phyloP scores from a whole-genome alignment of 2,329 filamentous ascomycete genomes.

The Hysterium pulicare region DNA sequence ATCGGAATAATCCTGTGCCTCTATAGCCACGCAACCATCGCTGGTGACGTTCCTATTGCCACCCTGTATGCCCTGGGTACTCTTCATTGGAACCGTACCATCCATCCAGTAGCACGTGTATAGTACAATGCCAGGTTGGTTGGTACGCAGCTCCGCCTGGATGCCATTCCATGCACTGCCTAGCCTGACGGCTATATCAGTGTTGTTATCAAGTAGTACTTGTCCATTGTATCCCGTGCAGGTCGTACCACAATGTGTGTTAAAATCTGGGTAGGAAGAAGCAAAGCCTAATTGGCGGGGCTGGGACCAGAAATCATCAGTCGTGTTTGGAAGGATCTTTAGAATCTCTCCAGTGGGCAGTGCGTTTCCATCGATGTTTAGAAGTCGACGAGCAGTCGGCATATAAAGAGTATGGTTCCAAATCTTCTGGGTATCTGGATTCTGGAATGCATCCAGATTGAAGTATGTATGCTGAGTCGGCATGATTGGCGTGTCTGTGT shows the following conservation, averaged over 20 bases:
- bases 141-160: slow-evolving; percentile 28
- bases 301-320: slow-evolving; percentile 30
- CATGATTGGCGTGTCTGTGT: slow-evolving; percentile 28
- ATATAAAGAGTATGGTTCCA: slow-evolving; percentile 34
- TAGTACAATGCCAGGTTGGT: slow-evolving; percentile 31
- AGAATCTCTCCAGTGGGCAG: slow-evolving; percentile 32
- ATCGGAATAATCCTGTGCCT: not conserved
- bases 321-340: slow-evolving; percentile 18
- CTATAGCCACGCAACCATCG: not conserved
- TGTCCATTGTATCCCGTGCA: slow-evolving; percentile 35
- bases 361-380: slow-evolving; percentile 25
- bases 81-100: slow-evolving; percentile 8
- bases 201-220: slow-evolving; percentile 28
- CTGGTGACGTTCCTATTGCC: not conserved
- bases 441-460: slow-evolving; percentile 32
- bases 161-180: slow-evolving; percentile 30
- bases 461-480: slow-evolving; percentile 36
- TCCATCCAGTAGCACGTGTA: slow-evolving; percentile 37
- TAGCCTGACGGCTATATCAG: slow-evolving; percentile 22
- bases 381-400: slow-evolving; percentile 26
- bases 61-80: not conserved
- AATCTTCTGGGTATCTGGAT: slow-evolving; percentile 26
- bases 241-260: slow-evolving; percentile 30
- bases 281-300: slow-evolving; percentile 32
- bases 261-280: slow-evolving; percentile 20